Conservation (phyloP, 176 grass and related monocot genomes). For the Aegilops bicornis region DNA sequence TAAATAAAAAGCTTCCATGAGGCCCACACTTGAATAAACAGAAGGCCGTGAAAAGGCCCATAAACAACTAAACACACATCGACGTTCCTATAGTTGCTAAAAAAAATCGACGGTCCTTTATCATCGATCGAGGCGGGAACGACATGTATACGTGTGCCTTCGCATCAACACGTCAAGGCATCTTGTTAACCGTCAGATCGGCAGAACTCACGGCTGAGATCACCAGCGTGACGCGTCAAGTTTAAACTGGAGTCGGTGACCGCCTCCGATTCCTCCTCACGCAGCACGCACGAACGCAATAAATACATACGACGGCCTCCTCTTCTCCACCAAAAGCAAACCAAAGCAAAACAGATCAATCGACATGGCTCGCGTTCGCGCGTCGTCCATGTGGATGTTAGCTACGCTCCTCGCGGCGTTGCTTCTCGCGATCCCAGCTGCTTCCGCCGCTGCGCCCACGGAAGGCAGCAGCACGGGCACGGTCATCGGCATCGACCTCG, state of each 20-base stretch:
- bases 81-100: no score
- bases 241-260: background rate
- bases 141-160: background rate
- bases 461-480: conserved; percentile 18
- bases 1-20: no score
- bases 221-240: background rate
- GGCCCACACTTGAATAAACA: no score
- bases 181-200: background rate
- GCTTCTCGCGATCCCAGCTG: background rate
- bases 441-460: background rate
- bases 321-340: no score
- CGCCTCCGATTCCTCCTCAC: background rate
- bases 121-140: background rate
- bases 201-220: background rate
- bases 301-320: background rate
- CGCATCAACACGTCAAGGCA: background rate
- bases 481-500: conserved; percentile 71
- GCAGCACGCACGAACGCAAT: background rate
- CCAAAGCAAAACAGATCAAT: no score
- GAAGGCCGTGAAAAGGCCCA: no score
- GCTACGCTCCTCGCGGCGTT: background rate
- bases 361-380: no score
- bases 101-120: no score
- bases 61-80: no score
- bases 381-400: background rate